These are phyloP conservation scores for Yueomyces sp. DNA, from an alignment of 1,139 yeast genomes.

Conservation along the genomic window DNA sequence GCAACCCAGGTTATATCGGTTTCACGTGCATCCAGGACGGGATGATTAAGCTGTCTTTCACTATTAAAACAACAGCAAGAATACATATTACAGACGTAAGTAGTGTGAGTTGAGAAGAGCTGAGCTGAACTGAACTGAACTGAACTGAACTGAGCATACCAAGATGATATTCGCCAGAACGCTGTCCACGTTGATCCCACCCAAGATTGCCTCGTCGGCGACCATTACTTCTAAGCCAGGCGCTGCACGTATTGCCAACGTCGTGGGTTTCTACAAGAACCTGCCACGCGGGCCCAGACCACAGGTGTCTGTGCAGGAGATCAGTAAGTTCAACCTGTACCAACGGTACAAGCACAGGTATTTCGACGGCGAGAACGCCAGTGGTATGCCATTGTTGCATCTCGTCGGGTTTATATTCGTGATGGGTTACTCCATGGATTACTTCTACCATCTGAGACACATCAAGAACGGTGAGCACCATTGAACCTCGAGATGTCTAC, in stretches of 20 bases:
- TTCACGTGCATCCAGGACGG: too few relatives aligned
- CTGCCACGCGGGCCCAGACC: conserved; percentile 92
- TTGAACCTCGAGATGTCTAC: not conserved
- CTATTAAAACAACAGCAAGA: too few relatives aligned
- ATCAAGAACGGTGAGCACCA: conserved; percentile 27
- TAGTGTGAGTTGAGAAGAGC: too few relatives aligned
- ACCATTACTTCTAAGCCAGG: conserved; percentile 92
- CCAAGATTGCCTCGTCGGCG: conserved; percentile 95
- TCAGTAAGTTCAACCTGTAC: conserved; percentile 15
- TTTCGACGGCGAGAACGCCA: conserved; percentile 67
- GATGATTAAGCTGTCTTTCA: too few relatives aligned
- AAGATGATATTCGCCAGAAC: conserved; percentile 13
- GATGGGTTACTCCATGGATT: conserved; percentile 86
- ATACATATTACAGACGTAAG: too few relatives aligned
- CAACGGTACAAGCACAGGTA: conserved; percentile 70
- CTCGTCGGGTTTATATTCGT: conserved; percentile 56
- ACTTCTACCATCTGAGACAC: conserved; percentile 76
- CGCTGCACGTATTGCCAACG: conserved; percentile 93
- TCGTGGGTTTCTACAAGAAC: conserved; percentile 89
- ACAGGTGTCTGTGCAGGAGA: conserved; percentile 44
- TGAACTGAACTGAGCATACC: too few relatives aligned
- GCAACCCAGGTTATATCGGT: too few relatives aligned
- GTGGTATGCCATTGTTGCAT: conserved; percentile 75
- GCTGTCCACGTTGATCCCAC: conserved; percentile 93
- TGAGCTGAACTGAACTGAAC: too few relatives aligned